Percentiles rank a stretch among this genome's conserved stretches.
These are phyloP conservation scores for Sphagnum fallax DNA, from an alignment of 228 moss, liverwort and hornwort genomes.

Conservation along the genomic window DNA sequence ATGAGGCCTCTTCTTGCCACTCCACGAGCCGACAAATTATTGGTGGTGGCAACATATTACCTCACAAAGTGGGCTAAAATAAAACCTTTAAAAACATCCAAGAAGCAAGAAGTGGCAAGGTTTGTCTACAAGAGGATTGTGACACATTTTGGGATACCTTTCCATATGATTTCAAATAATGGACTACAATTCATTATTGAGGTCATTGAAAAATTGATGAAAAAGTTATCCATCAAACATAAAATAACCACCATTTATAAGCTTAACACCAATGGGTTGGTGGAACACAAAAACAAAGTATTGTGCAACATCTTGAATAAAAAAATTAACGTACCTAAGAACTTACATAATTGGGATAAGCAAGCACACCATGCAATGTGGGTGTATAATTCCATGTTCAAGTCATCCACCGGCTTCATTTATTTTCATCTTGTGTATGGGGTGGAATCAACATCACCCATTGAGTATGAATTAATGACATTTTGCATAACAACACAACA, in stretches of 20 bases:
- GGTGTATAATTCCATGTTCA: not conserved
- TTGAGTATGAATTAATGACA: not conserved
- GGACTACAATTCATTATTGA: not conserved
- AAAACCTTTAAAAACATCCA: not conserved
- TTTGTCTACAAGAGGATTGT: not conserved
- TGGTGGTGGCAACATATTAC: not conserved
- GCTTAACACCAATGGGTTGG: slow-evolving; percentile 1
- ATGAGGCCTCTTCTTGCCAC: too few relatives aligned
- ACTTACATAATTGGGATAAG: not conserved
- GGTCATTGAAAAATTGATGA: too few relatives aligned
- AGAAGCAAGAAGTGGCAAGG: not conserved
- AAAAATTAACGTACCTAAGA: not conserved
- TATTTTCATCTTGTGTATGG: not conserved
- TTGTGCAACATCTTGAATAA: not conserved
- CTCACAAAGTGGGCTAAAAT: not conserved
- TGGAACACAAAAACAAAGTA: not conserved
- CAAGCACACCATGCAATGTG: not conserved
- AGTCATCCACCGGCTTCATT: not conserved
- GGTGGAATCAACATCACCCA: not conserved
- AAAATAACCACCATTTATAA: not conserved
- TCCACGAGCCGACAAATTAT: too few relatives aligned
- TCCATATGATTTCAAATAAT: not conserved
- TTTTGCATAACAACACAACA: too few relatives aligned
- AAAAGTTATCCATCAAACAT: not conserved
- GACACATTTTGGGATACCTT: not conserved